phyloP scores from a whole-genome alignment of 495 filamentous ascomycete genomes.

The Aspergillus haitiensis region DNA sequence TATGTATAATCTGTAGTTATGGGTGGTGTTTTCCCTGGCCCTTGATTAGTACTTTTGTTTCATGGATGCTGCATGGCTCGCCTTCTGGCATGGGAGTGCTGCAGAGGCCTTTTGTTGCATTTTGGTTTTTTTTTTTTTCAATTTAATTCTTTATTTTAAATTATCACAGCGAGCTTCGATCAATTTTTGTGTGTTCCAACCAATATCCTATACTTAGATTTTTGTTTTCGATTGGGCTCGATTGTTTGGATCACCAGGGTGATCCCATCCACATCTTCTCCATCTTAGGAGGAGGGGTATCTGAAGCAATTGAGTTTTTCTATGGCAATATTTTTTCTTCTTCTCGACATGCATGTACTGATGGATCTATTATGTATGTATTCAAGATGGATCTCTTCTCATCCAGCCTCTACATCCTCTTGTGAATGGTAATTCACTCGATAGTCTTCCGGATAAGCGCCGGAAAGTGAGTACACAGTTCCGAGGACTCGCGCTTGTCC shows the following conservation, averaged over 20 bases:
- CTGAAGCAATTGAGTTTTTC: slow-evolving; percentile 14
- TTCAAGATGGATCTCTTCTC: slow-evolving; percentile 4
- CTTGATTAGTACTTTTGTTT: slow-evolving; percentile 23
- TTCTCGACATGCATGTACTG: not conserved
- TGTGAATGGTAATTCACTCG: slow-evolving; percentile 3
- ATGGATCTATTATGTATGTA: not conserved
- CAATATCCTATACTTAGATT: slow-evolving; percentile 7
- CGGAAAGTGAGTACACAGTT: slow-evolving; percentile 13
- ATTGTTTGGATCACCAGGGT: slow-evolving; percentile 6
- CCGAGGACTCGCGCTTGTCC: slow-evolving; percentile 20
- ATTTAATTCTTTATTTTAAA: too few species aligned
- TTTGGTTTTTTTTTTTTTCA: too few species aligned
- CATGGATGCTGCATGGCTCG: slow-evolving; percentile 6
- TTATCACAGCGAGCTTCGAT: too few species aligned
- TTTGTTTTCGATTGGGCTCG: slow-evolving; percentile 6
- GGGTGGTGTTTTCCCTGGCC: slow-evolving; percentile 3
- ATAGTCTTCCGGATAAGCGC: slow-evolving; percentile 21
- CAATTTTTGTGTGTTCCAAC: not conserved
- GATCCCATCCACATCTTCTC: slow-evolving; percentile 3
- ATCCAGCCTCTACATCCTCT: not conserved
- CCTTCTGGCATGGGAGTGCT: not conserved
- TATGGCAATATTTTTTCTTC: not conserved
- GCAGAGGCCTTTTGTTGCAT: not conserved
- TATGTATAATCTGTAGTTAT: slow-evolving; percentile 22
- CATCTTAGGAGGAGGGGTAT: slow-evolving; percentile 10